Percentiles rank a stretch among this genome's conserved stretches.
phyloP scores from a whole-genome alignment of 331 rosid genomes.

The Acacia pycnantha region DNA sequence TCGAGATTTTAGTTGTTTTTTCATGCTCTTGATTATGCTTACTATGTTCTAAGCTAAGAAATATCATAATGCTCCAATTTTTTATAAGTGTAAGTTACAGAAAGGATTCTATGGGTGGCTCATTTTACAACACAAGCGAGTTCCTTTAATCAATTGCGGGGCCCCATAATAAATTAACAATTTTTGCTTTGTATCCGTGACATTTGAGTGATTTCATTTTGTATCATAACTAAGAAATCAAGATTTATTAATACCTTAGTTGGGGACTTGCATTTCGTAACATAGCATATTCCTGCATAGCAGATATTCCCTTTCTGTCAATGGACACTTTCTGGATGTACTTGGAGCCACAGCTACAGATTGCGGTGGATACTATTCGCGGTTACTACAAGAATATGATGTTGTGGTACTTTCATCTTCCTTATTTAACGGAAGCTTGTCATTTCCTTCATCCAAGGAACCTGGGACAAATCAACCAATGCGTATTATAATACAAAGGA shows the following conservation, averaged over 20 bases:
- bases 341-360: conserved; percentile 66
- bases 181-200: background rate
- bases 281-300: conserved; percentile 21
- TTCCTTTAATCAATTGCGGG: background rate
- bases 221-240: background rate
- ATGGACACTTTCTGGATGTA: conserved; percentile 53
- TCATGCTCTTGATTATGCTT: background rate
- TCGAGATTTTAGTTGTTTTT: too few species aligned
- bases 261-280: conserved; percentile 16
- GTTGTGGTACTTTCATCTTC: conserved; percentile 70
- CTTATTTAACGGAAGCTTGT: conserved; percentile 32
- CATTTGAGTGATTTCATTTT: background rate
- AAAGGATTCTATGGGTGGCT: background rate
- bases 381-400: conserved; percentile 68
- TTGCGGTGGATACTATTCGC: conserved; percentile 77
- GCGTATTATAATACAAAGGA: conserved; percentile 41
- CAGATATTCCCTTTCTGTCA: conserved; percentile 84
- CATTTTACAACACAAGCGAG: background rate
- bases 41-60: background rate
- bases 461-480: conserved; percentile 80
- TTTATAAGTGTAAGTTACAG: background rate
- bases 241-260: background rate
- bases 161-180: background rate
- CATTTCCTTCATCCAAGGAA: conserved; percentile 60
- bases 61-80: background rate